Evolutionary conservation across 345 rosid genomes (phyloP).

Genomic region (Heritiera fomes): DNA sequence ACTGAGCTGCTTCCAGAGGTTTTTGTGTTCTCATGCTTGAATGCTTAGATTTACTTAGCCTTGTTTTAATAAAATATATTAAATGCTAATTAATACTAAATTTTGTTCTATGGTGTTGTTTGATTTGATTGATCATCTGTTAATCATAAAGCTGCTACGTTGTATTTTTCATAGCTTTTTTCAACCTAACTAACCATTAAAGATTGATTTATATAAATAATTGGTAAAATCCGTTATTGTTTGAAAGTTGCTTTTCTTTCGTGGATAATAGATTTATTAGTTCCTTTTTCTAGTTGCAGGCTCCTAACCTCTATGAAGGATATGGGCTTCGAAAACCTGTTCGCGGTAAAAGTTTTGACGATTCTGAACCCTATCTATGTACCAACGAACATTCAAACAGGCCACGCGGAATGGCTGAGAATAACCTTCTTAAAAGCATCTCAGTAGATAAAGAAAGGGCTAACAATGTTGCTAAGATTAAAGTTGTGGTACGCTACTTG

Average conservation of each 20-base stretch:
- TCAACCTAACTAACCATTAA: not conserved
- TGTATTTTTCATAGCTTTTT: not conserved
- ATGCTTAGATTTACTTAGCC: not conserved
- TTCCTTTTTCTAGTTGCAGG: constrained; percentile 19
- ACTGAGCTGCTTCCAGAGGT: constrained; percentile 63
- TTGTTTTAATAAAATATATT: constrained; percentile 9
- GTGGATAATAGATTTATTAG: constrained; percentile 6
- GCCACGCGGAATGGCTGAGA: constrained; percentile 35
- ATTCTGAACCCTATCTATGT: constrained; percentile 34
- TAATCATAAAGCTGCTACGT: not conserved
- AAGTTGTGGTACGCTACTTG: constrained; percentile 55
- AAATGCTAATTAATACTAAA: not conserved
- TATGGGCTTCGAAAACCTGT: constrained; percentile 30
- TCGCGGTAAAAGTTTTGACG: constrained; percentile 37
- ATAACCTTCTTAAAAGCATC: constrained; percentile 45
- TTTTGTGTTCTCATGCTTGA: not conserved
- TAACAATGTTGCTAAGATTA: constrained; percentile 59
- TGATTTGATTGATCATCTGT: not conserved
- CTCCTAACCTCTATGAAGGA: constrained; percentile 27
- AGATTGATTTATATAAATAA: not conserved
- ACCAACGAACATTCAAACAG: constrained; percentile 27
- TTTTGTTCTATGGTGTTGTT: not conserved
- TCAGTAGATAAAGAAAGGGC: constrained; percentile 50
- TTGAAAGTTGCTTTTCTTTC: not conserved
- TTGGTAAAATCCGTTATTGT: not conserved